These are phyloP conservation scores for Myotisia sp. DNA, from an alignment of 2,329 filamentous ascomycete species.

Conservation along the genomic window DNA sequence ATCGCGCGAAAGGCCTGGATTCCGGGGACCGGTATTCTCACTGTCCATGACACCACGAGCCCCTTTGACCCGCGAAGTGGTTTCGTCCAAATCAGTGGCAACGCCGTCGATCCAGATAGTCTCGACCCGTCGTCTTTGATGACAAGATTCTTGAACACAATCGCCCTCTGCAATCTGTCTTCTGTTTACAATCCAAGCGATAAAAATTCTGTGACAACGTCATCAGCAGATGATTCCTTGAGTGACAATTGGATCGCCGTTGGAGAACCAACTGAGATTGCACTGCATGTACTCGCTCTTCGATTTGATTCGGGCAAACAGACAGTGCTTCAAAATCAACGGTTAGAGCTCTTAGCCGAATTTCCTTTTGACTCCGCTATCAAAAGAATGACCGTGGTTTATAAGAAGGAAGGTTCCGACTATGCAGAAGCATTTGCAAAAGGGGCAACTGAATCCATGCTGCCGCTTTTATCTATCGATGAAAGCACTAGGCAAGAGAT, in stretches of 20 bases:
- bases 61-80: constrained; percentile 40
- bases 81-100: constrained; percentile 11
- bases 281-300: constrained; percentile 52
- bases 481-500: constrained; percentile 40
- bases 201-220: constrained; percentile 9
- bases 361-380: constrained; percentile 55
- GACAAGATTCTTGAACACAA: constrained; percentile 42
- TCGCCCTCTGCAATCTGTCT: constrained; percentile 47
- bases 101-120: constrained; percentile 7
- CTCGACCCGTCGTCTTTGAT: constrained; percentile 1
- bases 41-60: constrained; percentile 35
- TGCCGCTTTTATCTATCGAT: constrained; percentile 44
- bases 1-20: constrained; percentile 40
- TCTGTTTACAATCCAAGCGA: constrained; percentile 34
- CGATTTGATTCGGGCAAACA: constrained; percentile 44
- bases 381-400: constrained; percentile 56
- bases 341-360: constrained; percentile 42
- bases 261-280: constrained; percentile 52
- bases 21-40: constrained; percentile 37
- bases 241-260: constrained; percentile 41
- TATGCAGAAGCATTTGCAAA: constrained; percentile 13
- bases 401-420: constrained; percentile 18
- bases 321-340: constrained; percentile 30
- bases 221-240: constrained; percentile 17
- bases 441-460: constrained; percentile 50